Base-by-base conservation (phyloP, 2,329 filamentous ascomycete species). In the Curvularia lunata region DNA sequence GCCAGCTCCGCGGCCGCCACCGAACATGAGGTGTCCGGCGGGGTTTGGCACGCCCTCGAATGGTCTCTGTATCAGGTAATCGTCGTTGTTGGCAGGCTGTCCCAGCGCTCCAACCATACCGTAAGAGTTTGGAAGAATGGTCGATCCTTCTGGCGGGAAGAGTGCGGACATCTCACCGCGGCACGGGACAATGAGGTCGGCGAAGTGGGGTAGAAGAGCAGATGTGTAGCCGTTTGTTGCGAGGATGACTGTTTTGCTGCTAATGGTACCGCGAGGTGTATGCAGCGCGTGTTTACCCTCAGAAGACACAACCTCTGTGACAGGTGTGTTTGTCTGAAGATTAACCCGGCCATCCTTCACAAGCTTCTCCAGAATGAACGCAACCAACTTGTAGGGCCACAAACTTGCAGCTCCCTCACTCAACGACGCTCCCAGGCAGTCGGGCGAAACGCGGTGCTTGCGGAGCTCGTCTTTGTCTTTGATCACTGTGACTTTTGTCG, bases 171-270 rank as follows among this genome's bases (percentile, higher is more conserved):
- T 86, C 70, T 93, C 87, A 1, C 91, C 92, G 23, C 90, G 82
- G 2, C 90, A 87, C 0, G 93, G 93, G 2, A 93, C 85, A 61
- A 96, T 89, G 8, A 92, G 81, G 62, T 88, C 85, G 8, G 84
- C 81, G 65, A 94, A 88, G 32, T 79, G 72, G 0, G 91, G 91
- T 1, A 94, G 78, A 4, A 97, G 81, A 59, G 88, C 83, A 1
- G 91, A 91, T 0, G 91, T 93, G 75, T 96, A 96, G 3, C 82
- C 93, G 71, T 97, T 97, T 0, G 90, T 94, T 4, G 91, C 89
- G 16, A 96, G 83, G 18, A 97, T 82, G 19, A 96, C 85, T 32
- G 85, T 82, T 12, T 80, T 78, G 1, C 91, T 82, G 0, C 73
- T 73, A 54, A 96, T 83, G 41, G 77, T 79, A n/a, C 92, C 92